A percentile compares a stretch with the other conserved stretches of the same genome.
Evolutionary conservation across 2,329 filamentous ascomycete genomes (phyloP).

Genomic region (Neospermospora avenae): DNA sequence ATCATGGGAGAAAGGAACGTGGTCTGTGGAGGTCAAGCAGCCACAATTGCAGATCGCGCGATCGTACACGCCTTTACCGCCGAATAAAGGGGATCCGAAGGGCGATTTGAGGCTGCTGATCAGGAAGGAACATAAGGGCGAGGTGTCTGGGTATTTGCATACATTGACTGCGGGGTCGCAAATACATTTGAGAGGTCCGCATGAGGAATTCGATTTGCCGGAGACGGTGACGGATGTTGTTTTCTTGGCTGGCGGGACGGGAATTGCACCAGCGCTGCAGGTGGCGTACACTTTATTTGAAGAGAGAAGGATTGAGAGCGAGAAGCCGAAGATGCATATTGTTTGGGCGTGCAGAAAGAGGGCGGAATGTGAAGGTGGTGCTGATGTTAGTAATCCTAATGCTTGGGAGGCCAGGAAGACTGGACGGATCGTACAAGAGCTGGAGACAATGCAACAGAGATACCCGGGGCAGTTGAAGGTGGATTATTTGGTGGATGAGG

Average conservation of each 20-base stretch:
- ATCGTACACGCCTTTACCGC: slow-evolving; percentile 85
- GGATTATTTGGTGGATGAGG: slow-evolving; percentile 79
- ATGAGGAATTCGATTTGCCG: slow-evolving; percentile 62
- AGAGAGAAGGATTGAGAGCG: slow-evolving; percentile 33
- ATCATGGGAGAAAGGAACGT: slow-evolving; percentile 64
- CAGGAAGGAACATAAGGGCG: slow-evolving; percentile 72
- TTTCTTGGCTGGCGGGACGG: slow-evolving; percentile 89
- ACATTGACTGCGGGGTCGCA: slow-evolving; percentile 57
- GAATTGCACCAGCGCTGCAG: slow-evolving; percentile 87
- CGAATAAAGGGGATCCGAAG: slow-evolving; percentile 35
- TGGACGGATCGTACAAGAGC: slow-evolving; percentile 56
- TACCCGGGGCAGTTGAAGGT: slow-evolving; percentile 59
- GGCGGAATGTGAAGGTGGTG: slow-evolving; percentile 60
- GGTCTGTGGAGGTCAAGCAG: slow-evolving; percentile 92
- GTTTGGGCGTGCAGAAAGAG: slow-evolving; percentile 75
- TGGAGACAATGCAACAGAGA: slow-evolving; percentile 58
- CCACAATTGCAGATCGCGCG: slow-evolving; percentile 89
- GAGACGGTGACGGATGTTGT: slow-evolving; percentile 56
- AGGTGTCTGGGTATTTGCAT: slow-evolving; percentile 81
- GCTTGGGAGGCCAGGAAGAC: slow-evolving; percentile 23
- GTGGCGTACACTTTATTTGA: slow-evolving; percentile 62
- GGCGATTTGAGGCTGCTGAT: slow-evolving; percentile 69
- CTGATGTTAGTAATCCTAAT: neutral
- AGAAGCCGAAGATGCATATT: slow-evolving; percentile 57
- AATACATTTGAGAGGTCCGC: slow-evolving; percentile 77